Evolutionary conservation across 1,139 yeast genomes (phyloP).

Genomic region (Candida sojae): DNA sequence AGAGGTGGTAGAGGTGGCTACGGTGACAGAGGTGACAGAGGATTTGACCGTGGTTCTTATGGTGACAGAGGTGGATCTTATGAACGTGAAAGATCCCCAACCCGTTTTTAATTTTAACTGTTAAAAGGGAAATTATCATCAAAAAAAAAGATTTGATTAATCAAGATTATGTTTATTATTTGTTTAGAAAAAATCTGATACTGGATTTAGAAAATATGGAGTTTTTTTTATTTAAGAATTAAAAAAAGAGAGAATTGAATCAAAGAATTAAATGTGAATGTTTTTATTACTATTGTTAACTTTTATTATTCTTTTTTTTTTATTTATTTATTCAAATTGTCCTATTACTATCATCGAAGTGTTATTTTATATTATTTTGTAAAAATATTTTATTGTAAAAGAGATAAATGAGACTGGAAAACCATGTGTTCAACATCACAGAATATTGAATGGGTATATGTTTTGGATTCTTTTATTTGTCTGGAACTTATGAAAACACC

Average conservation of each 20-base stretch:
- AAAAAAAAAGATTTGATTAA: background rate
- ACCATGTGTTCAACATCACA: background rate
- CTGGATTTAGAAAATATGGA: too few species aligned
- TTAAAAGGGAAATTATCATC: too few species aligned
- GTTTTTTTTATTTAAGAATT: too few species aligned
- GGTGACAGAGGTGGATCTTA: constrained; percentile 40
- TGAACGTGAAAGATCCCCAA: constrained; percentile 52
- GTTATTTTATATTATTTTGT: constrained; percentile 2
- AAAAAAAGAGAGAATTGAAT: too few species aligned
- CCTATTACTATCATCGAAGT: background rate
- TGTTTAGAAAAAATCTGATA: too few species aligned
- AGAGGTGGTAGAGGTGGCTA: constrained; percentile 23
- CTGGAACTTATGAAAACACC: too few species aligned
- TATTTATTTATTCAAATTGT: background rate
- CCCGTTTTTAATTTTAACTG: constrained; percentile 32
- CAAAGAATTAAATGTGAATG: too few species aligned
- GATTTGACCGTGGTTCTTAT: constrained; percentile 13
- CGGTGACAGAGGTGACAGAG: constrained; percentile 36
- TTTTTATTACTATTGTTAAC: too few species aligned
- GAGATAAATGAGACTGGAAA: background rate
- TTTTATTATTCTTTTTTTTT: background rate
- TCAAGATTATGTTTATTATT: too few species aligned
- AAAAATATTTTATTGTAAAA: constrained; percentile 2
- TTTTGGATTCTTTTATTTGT: background rate
- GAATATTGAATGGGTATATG: background rate